phyloP scores from a whole-genome alignment of 2,329 filamentous ascomycete species.

The Nemania bipapillata region DNA sequence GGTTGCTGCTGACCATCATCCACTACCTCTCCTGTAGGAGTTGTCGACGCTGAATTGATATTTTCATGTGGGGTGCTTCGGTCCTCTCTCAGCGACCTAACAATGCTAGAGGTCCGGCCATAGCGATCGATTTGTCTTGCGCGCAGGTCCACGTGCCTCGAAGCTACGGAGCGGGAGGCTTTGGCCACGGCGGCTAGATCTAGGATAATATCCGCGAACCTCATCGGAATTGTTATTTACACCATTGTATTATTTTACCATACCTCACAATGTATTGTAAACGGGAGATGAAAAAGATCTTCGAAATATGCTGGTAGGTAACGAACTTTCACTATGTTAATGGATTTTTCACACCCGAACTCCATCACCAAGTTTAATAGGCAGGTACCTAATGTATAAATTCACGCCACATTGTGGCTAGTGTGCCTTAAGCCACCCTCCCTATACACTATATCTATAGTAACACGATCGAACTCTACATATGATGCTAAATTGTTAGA shows the following conservation, averaged over 20 bases:
- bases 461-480: not conserved
- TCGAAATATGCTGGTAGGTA: not conserved
- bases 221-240: slow-evolving; percentile 56
- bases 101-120: slow-evolving; percentile 59
- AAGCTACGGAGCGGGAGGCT: slow-evolving; percentile 74
- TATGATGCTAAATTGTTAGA: not conserved
- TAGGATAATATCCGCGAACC: slow-evolving; percentile 72
- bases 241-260: slow-evolving; percentile 32
- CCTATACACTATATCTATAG: not conserved
- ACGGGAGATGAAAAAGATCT: not conserved
- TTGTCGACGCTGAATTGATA: slow-evolving; percentile 3
- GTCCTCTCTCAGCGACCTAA: slow-evolving; percentile 50
- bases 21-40: slow-evolving; percentile 13
- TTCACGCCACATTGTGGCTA: slow-evolving; percentile 48
- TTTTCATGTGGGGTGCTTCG: slow-evolving; percentile 14
- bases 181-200: slow-evolving; percentile 76
- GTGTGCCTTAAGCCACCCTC: slow-evolving; percentile 1
- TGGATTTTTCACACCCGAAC: slow-evolving; percentile 36
- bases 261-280: slow-evolving; percentile 1
- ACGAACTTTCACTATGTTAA: slow-evolving; percentile 11
- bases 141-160: slow-evolving; percentile 69
- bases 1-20: slow-evolving; percentile 19
- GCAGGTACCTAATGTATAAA: slow-evolving; percentile 34
- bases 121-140: slow-evolving; percentile 65
- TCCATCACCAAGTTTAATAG: not conserved